Percentiles rank a stretch among this genome's conserved stretches.
phyloP scores from a whole-genome alignment of 805 yeast species.

The Candida tammaniensis region DNA sequence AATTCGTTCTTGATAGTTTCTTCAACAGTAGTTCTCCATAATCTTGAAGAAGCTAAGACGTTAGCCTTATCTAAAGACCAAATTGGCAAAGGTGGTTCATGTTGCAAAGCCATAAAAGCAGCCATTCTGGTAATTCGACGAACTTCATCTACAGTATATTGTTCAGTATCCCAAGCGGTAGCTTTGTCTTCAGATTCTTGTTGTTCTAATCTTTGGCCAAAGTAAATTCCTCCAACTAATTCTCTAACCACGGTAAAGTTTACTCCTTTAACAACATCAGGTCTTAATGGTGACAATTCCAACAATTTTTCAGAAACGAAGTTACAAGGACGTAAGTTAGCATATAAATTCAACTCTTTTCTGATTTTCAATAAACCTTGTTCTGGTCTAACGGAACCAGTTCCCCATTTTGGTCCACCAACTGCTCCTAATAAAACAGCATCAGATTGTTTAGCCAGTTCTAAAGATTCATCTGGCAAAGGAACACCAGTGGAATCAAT shows the following conservation, averaged over 20 bases:
- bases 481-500: constrained; percentile 96
- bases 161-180: constrained; percentile 90
- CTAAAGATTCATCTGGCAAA: constrained; percentile 78
- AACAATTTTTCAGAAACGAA: constrained; percentile 83
- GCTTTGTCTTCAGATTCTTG: constrained; percentile 62
- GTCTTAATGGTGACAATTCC: constrained; percentile 83
- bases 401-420: constrained; percentile 99
- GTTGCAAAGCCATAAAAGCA: constrained; percentile 91
- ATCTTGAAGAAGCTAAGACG: constrained; percentile 91
- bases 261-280: constrained; percentile 84
- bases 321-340: constrained; percentile 95
- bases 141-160: constrained; percentile 87
- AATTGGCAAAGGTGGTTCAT: constrained; percentile 88
- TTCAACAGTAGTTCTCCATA: constrained; percentile 94
- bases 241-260: constrained; percentile 93
- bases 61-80: constrained; percentile 98
- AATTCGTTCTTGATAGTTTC: constrained; percentile 82
- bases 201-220: constrained; percentile 94
- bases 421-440: constrained; percentile 98
- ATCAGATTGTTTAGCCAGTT: constrained; percentile 80
- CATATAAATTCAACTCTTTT: constrained; percentile 90
- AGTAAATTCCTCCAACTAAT: constrained; percentile 96
- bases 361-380: constrained; percentile 93
- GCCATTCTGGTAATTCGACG: constrained; percentile 98
- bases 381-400: constrained; percentile 94